Conservation (phyloP, 257 asterid species). For the Solanum medicagineum region DNA sequence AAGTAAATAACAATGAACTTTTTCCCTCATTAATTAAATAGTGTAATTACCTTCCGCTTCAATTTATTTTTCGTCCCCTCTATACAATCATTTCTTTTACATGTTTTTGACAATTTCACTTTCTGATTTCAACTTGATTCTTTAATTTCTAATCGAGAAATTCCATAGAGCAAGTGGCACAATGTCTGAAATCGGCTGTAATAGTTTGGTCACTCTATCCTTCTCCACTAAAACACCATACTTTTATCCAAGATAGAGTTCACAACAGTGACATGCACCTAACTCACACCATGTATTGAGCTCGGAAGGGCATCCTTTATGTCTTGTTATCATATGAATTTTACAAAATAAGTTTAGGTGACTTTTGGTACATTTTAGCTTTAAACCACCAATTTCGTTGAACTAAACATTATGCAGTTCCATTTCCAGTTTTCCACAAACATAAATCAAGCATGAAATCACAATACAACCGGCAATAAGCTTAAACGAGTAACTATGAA, state of each 20-base stretch:
- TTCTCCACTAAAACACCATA: not conserved
- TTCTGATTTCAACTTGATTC: not conserved
- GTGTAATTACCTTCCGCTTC: not conserved
- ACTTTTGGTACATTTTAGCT: not conserved
- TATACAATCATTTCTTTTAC: not conserved
- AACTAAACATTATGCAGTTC: not conserved
- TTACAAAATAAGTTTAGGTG: not conserved
- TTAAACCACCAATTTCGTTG: not conserved
- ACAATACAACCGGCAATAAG: not conserved
- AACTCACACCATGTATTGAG: not conserved
- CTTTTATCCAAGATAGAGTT: not conserved
- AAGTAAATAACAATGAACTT: not conserved
- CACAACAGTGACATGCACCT: not conserved
- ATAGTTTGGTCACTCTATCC: not conserved
- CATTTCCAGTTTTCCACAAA: not conserved
- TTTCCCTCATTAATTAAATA: not conserved
- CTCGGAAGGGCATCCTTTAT: not conserved
- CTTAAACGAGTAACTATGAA: not conserved
- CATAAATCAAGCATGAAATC: not conserved
- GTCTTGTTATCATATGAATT: not conserved
- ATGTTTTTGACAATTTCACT: not conserved
- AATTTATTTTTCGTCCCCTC: not conserved
- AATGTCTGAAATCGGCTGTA: not conserved
- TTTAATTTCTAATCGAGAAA: not conserved
- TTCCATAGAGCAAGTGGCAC: not conserved